Percentiles rank a stretch among this genome's conserved stretches.
Evolutionary conservation across 2,329 filamentous ascomycete genomes (phyloP).

Genomic region (Fusarium stilboides): DNA sequence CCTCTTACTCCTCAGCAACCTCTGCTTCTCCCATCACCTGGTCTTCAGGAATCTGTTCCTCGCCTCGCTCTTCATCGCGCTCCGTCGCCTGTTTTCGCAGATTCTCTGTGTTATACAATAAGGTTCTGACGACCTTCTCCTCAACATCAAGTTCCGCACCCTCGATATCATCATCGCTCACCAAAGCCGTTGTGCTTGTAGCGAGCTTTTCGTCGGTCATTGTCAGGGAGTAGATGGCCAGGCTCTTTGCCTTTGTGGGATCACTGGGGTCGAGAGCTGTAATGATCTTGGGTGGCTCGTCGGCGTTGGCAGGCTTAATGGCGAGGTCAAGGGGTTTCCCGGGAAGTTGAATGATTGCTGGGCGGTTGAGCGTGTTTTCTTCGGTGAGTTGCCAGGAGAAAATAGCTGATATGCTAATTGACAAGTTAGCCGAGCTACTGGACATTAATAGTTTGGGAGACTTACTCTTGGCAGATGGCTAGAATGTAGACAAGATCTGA

Average conservation of each 20-base stretch:
- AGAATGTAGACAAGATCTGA: constrained; percentile 59
- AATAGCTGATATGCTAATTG: constrained; percentile 70
- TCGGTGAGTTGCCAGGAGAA: constrained; percentile 73
- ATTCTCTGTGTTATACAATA: constrained; percentile 64
- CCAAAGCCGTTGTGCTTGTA: constrained; percentile 47
- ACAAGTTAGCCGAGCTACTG: constrained; percentile 34
- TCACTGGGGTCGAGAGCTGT: constrained; percentile 59
- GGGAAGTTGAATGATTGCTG: constrained; percentile 64
- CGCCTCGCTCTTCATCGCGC: constrained; percentile 45
- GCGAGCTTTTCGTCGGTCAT: constrained; percentile 54
- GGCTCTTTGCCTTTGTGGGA: constrained; percentile 48
- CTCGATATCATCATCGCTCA: constrained; percentile 49
- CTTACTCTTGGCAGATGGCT: constrained; percentile 72
- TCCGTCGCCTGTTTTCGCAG: constrained; percentile 61
- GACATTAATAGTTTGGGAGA: background rate
- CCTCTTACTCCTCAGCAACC: constrained; percentile 10
- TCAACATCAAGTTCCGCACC: constrained; percentile 55
- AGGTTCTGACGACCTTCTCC: constrained; percentile 57
- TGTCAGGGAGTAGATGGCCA: constrained; percentile 52
- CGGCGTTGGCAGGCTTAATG: constrained; percentile 44
- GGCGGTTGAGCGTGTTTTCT: constrained; percentile 66
- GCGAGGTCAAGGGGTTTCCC: constrained; percentile 76
- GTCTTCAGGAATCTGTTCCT: constrained; percentile 33
- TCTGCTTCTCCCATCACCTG: constrained; percentile 21
- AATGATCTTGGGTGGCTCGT: constrained; percentile 53